Evolutionary conservation across 805 yeast species (phyloP).

Genomic region (Teunomyces atbi): DNA sequence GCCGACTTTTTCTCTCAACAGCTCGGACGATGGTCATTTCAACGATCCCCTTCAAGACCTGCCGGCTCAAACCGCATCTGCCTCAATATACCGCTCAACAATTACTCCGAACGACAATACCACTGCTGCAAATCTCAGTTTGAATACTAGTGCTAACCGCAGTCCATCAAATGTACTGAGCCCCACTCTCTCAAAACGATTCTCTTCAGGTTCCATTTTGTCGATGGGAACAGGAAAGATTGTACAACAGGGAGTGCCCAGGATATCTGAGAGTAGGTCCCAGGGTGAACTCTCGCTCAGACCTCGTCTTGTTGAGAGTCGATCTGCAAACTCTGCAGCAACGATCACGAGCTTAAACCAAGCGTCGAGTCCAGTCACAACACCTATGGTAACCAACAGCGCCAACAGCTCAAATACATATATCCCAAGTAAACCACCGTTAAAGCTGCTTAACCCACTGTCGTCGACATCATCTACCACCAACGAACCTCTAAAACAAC

Average conservation of each 20-base stretch:
- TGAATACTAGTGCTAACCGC: constrained; percentile 2
- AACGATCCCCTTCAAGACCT: constrained; percentile 8
- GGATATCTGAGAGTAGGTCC: constrained; percentile 11
- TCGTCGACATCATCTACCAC: not conserved
- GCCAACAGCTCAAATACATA: not conserved
- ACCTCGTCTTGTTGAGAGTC: constrained; percentile 5
- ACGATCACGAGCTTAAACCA: constrained; percentile 3
- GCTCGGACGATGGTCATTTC: constrained; percentile 12
- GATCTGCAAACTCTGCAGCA: not conserved
- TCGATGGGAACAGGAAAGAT: constrained; percentile 45
- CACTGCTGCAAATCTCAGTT: constrained; percentile 1
- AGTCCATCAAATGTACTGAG: constrained; percentile 8
- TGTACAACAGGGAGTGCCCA: constrained; percentile 26
- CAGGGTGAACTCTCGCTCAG: constrained; percentile 14
- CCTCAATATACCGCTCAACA: constrained; percentile 13
- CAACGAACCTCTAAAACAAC: constrained; percentile 73
- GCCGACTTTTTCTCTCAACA: constrained; percentile 28
- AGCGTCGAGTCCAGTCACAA: constrained; percentile 4
- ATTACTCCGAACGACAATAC: constrained; percentile 5
- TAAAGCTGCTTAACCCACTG: constrained; percentile 8
- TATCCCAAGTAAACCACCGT: constrained; percentile 5
- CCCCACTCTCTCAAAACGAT: constrained; percentile 31
- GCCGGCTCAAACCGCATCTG: constrained; percentile 13
- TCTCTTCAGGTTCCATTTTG: constrained; percentile 36
- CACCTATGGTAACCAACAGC: constrained; percentile 6